Base-by-base conservation (phyloP, 1,284 basidiomycete species). In the Ganoderma boninense region DNA sequence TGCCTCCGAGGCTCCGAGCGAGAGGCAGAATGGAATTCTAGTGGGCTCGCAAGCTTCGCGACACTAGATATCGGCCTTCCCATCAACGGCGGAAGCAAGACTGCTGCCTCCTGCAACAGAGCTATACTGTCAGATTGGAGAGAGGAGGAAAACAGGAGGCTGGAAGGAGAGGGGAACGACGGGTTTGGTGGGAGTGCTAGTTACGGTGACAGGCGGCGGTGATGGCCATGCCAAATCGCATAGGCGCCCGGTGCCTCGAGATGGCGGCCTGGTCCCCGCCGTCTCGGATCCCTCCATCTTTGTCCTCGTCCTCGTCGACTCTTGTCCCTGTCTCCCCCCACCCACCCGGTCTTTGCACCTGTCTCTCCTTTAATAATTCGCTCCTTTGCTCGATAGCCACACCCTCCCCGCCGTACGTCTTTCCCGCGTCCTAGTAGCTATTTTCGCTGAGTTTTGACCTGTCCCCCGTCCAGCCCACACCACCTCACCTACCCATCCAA, bases 301-400 rank as follows among this genome's bases (percentile, higher is more conserved):
- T 38, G 46, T 67, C 57, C 57, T 65, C 68, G 59, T 67, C 67
- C 70, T 69, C 65, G 62, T 59, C 64, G 38, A 56, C 54, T 40
- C 16, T 35, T 57, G 42, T 23, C 23, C 52, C 61, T 32, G 35
- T 64, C 40, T 63, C 65, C 54, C 68, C 52, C 62, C 38, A 18
- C 40, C 61, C 26, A 16, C 44, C 59, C 61, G 60, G 60, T 68
- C 59, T 40, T 66, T 64, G 63, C 26, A 65, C 65, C 68, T 65
- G 43, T n/a, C 71, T 56, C 44, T 72, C 64, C 16, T 69, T 54
- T 52, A 32, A 38, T 18, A 40, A 20, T 66, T 72, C 71, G 56
- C 64, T 72, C 71, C 38, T 72, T 72, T 68, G 49, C 57, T 57
- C 29, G 70, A 61, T 66, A 23, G 29, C 56, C 60, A 46, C 14